A percentile compares a stretch with the other conserved stretches of the same genome.
These are phyloP conservation scores for Colletotrichum caudatum DNA, from an alignment of 2,329 filamentous ascomycete species.

Conservation along the genomic window DNA sequence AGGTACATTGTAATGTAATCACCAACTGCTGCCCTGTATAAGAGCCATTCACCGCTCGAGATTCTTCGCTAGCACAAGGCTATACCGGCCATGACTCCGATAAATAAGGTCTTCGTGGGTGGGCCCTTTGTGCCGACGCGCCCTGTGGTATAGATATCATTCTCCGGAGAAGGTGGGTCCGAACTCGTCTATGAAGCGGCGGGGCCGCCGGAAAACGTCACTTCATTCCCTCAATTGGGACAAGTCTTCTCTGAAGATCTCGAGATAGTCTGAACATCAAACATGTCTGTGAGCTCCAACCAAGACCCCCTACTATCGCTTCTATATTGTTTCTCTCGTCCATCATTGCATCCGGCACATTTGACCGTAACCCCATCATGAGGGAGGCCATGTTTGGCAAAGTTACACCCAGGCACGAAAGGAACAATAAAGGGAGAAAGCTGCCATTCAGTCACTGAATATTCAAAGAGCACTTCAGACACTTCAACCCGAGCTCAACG, in stretches of 20 bases:
- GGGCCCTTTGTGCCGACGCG: slow-evolving; percentile 16
- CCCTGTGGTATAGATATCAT: neutral
- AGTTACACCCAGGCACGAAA: too few relatives aligned
- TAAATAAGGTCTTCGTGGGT: slow-evolving; percentile 22
- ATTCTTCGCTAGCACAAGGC: neutral
- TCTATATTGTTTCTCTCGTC: neutral
- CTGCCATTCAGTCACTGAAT: neutral
- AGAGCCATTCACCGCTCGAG: neutral
- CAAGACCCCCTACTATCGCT: neutral
- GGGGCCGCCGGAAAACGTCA: neutral
- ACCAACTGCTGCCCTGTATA: neutral
- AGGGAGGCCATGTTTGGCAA: neutral
- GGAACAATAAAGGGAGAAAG: neutral
- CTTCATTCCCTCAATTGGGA: too few relatives aligned
- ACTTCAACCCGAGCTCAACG: neutral
- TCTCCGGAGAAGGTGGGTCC: neutral
- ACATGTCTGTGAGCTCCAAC: neutral
- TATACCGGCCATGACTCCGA: slow-evolving; percentile 12
- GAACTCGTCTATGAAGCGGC: neutral
- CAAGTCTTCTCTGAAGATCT: rapidly evolving
- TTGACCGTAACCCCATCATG: neutral
- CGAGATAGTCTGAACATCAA: rapidly evolving
- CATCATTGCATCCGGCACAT: neutral
- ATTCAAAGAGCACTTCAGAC: neutral
- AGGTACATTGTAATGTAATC: neutral